These are phyloP conservation scores for Ophiostoma populinum DNA, from an alignment of 2,329 filamentous ascomycete genomes.

Conservation along the genomic window DNA sequence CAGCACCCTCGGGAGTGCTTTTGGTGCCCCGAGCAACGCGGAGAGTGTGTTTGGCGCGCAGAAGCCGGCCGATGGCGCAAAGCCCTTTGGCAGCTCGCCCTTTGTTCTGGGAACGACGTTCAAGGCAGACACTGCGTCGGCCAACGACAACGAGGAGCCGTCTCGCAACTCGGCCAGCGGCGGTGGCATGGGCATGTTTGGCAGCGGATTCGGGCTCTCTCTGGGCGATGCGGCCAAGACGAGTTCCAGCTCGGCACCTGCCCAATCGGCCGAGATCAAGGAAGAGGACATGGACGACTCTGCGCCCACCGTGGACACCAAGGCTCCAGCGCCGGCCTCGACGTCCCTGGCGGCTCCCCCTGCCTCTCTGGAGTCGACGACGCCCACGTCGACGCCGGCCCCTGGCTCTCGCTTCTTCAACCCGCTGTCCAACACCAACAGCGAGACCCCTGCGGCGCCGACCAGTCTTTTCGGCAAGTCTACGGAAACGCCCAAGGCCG, in stretches of 20 bases:
- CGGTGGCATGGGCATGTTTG: slow-evolving; percentile 29
- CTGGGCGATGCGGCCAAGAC: slow-evolving; percentile 20
- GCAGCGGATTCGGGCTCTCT: slow-evolving; percentile 40
- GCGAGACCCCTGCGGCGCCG: too few relatives aligned
- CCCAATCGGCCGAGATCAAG: slow-evolving; percentile 17
- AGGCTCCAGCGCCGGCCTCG: not conserved
- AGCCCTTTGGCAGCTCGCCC: slow-evolving; percentile 30
- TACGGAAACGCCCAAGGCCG: too few relatives aligned
- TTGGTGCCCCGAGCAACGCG: slow-evolving; percentile 18
- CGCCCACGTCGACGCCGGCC: slow-evolving; percentile 13
- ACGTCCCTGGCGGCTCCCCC: not conserved
- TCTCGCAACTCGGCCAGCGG: slow-evolving; percentile 12
- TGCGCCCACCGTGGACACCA: slow-evolving; percentile 5
- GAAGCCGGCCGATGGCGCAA: slow-evolving; percentile 16
- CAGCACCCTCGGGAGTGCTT: slow-evolving; percentile 15
- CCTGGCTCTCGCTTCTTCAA: slow-evolving; percentile 13
- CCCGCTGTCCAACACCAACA: slow-evolving; percentile 4
- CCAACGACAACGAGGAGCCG: slow-evolving; percentile 38
- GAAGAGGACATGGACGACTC: slow-evolving; percentile 36
- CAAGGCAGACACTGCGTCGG: slow-evolving; percentile 42
- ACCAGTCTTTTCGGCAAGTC: too few relatives aligned
- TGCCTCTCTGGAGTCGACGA: slow-evolving; percentile 12
- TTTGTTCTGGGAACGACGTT: slow-evolving; percentile 56
- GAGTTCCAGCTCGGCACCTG: not conserved
- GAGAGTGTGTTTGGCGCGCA: too few relatives aligned